These are phyloP conservation scores for Tuber umbilicatum DNA, from an alignment of 495 filamentous ascomycete genomes.

Conservation along the genomic window DNA sequence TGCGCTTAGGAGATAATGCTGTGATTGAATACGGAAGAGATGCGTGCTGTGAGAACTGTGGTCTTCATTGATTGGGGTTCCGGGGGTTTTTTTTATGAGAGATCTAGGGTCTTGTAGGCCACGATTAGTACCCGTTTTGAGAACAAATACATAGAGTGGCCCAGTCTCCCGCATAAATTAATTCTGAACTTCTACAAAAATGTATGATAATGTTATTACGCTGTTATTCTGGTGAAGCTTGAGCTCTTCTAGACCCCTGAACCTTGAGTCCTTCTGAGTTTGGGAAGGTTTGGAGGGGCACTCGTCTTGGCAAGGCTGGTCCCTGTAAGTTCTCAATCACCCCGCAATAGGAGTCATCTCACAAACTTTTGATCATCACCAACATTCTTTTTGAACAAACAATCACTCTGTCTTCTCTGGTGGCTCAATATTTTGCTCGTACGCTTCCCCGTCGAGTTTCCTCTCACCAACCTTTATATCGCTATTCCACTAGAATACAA, in stretches of 20 bases:
- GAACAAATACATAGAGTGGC: neutral
- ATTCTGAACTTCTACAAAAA: neutral
- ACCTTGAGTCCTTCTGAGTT: neutral
- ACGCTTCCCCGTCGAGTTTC: conserved; percentile 27
- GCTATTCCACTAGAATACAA: conserved; percentile 23
- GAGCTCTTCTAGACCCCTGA: neutral
- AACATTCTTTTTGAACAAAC: neutral
- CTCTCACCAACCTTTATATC: neutral
- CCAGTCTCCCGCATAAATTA: neutral
- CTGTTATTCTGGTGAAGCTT: neutral
- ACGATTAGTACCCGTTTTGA: neutral
- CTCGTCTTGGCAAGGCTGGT: neutral
- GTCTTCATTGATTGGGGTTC: neutral
- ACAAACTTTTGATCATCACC: neutral
- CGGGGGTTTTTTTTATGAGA: neutral
- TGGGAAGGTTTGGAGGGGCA: neutral
- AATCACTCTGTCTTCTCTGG: neutral
- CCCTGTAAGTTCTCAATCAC: neutral
- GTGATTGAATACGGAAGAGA: neutral
- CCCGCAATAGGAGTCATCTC: neutral
- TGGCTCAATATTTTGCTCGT: conserved; percentile 3
- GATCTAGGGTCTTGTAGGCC: neutral
- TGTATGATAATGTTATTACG: neutral
- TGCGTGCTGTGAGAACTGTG: neutral
- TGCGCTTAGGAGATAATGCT: neutral